These are phyloP conservation scores for Oemleria cerasiformis DNA, from an alignment of 306 rosid genomes.

Conservation along the genomic window DNA sequence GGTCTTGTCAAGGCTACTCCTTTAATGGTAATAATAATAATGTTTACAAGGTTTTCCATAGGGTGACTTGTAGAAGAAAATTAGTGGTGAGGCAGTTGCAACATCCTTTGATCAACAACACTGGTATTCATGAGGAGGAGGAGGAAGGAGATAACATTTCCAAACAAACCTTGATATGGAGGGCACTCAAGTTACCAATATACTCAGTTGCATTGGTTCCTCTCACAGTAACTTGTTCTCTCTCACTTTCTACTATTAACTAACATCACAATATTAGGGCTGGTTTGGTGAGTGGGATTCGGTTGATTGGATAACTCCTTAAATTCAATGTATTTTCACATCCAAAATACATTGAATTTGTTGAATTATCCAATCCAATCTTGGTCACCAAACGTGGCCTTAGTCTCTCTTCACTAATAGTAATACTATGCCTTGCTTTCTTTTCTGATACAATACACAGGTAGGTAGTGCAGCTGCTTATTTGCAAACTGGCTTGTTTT, in stretches of 20 bases:
- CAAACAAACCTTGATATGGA: slow-evolving; percentile 65
- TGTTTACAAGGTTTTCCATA: slow-evolving; percentile 15
- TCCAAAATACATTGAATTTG: no score
- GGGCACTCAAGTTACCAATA: slow-evolving; percentile 80
- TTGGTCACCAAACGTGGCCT: not conserved
- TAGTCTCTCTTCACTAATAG: not conserved
- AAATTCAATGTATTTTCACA: not conserved
- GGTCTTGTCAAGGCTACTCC: slow-evolving; percentile 9
- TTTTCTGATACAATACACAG: slow-evolving; percentile 26
- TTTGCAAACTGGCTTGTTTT: slow-evolving; percentile 65
- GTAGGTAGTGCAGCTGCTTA: slow-evolving; percentile 87
- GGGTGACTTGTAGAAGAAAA: slow-evolving; percentile 22
- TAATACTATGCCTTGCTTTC: not conserved
- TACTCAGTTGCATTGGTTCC: slow-evolving; percentile 89
- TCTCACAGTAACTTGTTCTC: slow-evolving; percentile 63
- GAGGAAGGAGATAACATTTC: slow-evolving; percentile 38
- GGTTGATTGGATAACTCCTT: not conserved
- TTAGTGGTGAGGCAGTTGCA: slow-evolving; percentile 24
- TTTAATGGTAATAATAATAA: slow-evolving; percentile 10
- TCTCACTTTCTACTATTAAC: not conserved
- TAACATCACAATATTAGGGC: not conserved
- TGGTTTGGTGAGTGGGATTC: not conserved
- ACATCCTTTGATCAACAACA: slow-evolving; percentile 6
- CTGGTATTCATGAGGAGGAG: slow-evolving; percentile 20
- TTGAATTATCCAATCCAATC: not conserved